Conservation (phyloP, 148 eudicot genomes). For the Oxyria digyna region DNA sequence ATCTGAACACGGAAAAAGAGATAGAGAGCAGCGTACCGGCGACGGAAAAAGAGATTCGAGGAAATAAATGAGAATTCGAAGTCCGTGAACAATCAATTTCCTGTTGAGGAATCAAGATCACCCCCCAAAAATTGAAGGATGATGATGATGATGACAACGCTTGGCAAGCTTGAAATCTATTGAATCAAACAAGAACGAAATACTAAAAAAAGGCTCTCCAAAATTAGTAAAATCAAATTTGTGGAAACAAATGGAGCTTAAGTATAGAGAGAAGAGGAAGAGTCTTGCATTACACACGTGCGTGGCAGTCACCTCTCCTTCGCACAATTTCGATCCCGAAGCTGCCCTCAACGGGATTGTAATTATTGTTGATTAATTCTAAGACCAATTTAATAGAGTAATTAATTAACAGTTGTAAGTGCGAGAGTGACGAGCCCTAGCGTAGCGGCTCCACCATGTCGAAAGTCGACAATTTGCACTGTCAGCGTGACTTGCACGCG, state of each 20-base stretch:
- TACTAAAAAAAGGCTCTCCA: not conserved
- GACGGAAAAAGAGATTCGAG: not conserved
- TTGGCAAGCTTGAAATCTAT: not conserved
- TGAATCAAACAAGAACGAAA: constrained; percentile 1
- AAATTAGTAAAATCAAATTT: not conserved
- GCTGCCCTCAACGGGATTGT: not conserved
- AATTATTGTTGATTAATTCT: not conserved
- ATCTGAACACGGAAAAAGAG: constrained; percentile 3
- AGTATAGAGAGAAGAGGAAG: not conserved
- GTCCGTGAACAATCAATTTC: not conserved
- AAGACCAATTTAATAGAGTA: not conserved
- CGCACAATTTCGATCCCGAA: constrained; percentile 4
- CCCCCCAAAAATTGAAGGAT: not conserved
- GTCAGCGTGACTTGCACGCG: too few species aligned
- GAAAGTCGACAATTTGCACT: too few species aligned
- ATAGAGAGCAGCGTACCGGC: not conserved
- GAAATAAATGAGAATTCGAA: not conserved
- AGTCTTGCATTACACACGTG: not conserved
- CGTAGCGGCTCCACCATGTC: not conserved
- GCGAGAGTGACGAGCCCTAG: not conserved
- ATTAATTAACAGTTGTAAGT: not conserved
- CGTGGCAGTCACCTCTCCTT: constrained; percentile 7
- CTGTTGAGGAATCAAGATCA: not conserved
- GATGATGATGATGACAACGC: not conserved
- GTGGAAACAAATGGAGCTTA: constrained; percentile 1